These are phyloP conservation scores for Hymenoscyphus salicellus DNA, from an alignment of 2,329 filamentous ascomycete species.

Conservation along the genomic window DNA sequence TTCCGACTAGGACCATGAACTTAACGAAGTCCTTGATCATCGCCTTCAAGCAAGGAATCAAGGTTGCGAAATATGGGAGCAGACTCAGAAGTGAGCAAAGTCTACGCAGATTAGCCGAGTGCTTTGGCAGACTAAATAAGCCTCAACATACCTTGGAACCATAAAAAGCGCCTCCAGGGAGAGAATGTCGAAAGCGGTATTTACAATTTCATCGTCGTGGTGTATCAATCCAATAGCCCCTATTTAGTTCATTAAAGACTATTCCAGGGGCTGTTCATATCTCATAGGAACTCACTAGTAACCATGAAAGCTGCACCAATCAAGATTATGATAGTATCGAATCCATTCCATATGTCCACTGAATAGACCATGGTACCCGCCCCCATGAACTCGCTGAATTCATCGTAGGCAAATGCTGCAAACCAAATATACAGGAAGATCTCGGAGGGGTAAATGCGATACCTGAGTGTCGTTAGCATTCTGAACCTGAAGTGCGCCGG, in stretches of 20 bases:
- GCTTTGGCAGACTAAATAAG: background rate
- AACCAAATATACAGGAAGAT: constrained; percentile 80
- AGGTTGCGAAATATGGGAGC: constrained; percentile 84
- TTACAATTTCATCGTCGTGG: constrained; percentile 60
- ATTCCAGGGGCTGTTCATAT: background rate
- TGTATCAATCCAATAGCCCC: constrained; percentile 65
- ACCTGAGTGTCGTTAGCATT: constrained; percentile 25
- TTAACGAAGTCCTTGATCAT: constrained; percentile 93
- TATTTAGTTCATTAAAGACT: constrained; percentile 34
- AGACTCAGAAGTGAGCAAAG: constrained; percentile 84
- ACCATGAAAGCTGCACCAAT: constrained; percentile 70
- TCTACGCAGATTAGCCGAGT: constrained; percentile 40
- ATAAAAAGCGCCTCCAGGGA: constrained; percentile 86
- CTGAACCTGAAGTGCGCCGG: background rate
- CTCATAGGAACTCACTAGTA: constrained; percentile 54
- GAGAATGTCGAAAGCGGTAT: constrained; percentile 83
- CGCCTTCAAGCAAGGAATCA: constrained; percentile 84
- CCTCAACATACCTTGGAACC: constrained; percentile 59
- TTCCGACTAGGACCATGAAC: constrained; percentile 74
- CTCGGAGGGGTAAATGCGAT: constrained; percentile 65
- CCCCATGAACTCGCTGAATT: constrained; percentile 79
- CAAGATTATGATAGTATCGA: constrained; percentile 70
- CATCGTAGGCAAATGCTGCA: constrained; percentile 82
- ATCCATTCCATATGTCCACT: constrained; percentile 77
- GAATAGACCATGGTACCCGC: constrained; percentile 84